These are phyloP conservation scores for Moesziomyces antarcticus DNA, from an alignment of 1,284 basidiomycete species.

Conservation along the genomic window DNA sequence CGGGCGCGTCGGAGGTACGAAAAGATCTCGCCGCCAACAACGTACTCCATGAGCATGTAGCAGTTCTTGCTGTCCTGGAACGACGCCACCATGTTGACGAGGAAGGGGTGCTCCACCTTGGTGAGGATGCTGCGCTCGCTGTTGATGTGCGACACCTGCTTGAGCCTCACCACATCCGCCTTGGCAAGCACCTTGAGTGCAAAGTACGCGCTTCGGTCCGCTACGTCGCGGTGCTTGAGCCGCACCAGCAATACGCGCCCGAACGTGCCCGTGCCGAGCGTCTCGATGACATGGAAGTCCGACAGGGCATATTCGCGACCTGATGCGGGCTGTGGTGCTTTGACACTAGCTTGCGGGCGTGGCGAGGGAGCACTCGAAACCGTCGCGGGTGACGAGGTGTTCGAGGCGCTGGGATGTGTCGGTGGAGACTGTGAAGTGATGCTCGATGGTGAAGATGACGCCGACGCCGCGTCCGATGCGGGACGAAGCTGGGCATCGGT, in stretches of 20 bases:
- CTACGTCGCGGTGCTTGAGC: constrained; percentile 12
- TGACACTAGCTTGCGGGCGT: background rate
- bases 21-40: constrained; percentile 72
- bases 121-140: constrained; percentile 71
- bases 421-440: background rate
- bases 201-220: constrained; percentile 65
- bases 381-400: no score
- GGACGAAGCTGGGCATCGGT: constrained; percentile 3
- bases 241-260: constrained; percentile 60
- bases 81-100: constrained; percentile 50
- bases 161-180: constrained; percentile 71
- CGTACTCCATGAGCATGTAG: constrained; percentile 72
- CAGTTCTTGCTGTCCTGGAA: constrained; percentile 71
- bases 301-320: constrained; percentile 19
- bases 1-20: constrained; percentile 69
- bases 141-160: constrained; percentile 74
- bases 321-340: background rate
- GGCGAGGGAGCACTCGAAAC: background rate
- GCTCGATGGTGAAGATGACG: background rate
- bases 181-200: constrained; percentile 73
- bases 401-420: no score
- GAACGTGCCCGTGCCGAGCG: constrained; percentile 61
- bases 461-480: background rate
- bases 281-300: constrained; percentile 54
- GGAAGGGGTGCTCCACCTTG: constrained; percentile 61